Base-by-base conservation (phyloP, 2,329 filamentous ascomycete species). In the Macroventuria anomochaeta region DNA sequence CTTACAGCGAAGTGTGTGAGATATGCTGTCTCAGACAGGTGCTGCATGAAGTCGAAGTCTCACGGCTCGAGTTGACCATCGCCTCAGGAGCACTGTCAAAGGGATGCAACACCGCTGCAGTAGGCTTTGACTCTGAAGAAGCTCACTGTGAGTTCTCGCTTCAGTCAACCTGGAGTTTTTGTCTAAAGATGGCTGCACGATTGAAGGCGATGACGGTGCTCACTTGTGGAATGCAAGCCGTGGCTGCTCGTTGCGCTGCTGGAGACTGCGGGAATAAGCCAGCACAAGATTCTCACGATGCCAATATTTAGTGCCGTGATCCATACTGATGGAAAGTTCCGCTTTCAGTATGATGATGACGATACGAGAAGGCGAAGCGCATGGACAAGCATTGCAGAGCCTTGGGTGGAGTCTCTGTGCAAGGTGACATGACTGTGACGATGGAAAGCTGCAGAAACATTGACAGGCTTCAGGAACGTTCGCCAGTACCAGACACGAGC, bases 241-340 rank as follows among this genome's bases (percentile, higher is more conserved):
- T 34, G 3, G 13, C 21, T 7, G 21, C 3, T n/a, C n/a, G 7
- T 7, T 36, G 18, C 15, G 17, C 17, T 23, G n/a, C n/a, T n/a
- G n/a, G 25, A 2, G 12, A 12, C 10, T 12, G 6, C 20, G 34
- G 28, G 20, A 39, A 18, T 26, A 39, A 33, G 12, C 23, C 15
- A 46, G 17, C 1, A 21, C 13, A 33, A 5, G 8, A 18, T 26
- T 28, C 15, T 34, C 38, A 43, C 26, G 17, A 44, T 46, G 51
- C 46, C 51, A 49, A 49, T 49, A 44, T 40, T 49, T 49, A 44
- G 44, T 54, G 51, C 51, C 28, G 51, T 43, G 34, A 54, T 46
- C 51, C 12, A 49, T 54, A 31, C 42, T 28, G n/a, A 28, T 5
- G 5, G 20, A 26, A 46, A 17, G 12, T 54, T 36, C 46, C 51